Base-by-base conservation (phyloP, 2,329 filamentous ascomycete species). In the Fonsecaea multimorphosa region DNA sequence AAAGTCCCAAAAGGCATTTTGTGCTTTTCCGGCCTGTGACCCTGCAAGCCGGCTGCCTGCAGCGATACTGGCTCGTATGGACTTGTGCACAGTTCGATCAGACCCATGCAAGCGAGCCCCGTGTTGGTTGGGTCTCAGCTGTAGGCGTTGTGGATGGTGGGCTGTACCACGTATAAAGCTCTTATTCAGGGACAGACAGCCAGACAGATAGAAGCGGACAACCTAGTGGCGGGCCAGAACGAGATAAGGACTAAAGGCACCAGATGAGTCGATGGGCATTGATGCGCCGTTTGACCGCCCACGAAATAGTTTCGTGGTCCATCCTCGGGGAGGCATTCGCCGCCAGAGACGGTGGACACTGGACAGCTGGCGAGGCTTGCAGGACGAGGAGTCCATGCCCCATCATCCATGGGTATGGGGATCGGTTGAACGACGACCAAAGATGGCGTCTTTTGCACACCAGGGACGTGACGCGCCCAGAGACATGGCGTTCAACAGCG, bases 1-100 rank as follows among this genome's bases (percentile, higher is more conserved):
- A 53, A 59, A 58, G 64, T 58, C 64, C 58, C 58, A 49, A 46
- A 31, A 56, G 44, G 51, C 59, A 49, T 24, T 31, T 66, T 59
- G 54, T 34, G 44, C 38, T 2, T 27, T 27, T 16, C 31, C 22
- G 24, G 46, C 31, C 52, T 52, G 34, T 6, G 24, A 52, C 14
- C 29, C 60, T 58, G 57, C 53, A 52, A 34, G 32, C 44, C 31
- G 64, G 31, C 64, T 66, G 31, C 32, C 58, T 52, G 58, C 52
- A 57, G 38, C n/a, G 46, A 34, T 46, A 27, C 8, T 57, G 52
- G 49, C 40, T 61, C 59, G 59, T 61, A 44, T 54, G 54, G 56
- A 36, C 29, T 27, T 34, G n/a, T 56, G 32, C 24, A 19, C 19
- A 22, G 3, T 60, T 34, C 16, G 34, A 22, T 22, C 36, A 53